These are phyloP conservation scores for Monosporozyma solicola DNA, from an alignment of 805 yeast species.

Conservation along the genomic window DNA sequence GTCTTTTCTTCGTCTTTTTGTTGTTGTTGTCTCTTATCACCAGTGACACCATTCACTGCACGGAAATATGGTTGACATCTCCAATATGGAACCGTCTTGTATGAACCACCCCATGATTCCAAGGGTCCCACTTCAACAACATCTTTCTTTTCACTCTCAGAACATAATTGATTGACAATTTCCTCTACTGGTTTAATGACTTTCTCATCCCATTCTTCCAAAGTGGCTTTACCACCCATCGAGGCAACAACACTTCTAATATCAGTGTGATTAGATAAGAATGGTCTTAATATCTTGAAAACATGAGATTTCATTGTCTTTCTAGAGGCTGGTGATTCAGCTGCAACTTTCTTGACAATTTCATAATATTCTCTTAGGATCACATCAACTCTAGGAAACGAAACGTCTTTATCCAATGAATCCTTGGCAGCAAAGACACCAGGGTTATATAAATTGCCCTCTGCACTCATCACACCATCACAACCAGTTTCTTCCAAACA, in stretches of 20 bases:
- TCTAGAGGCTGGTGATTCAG: conserved; percentile 51
- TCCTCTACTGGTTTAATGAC: conserved; percentile 61
- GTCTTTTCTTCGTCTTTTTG: conserved; percentile 2
- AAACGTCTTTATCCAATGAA: conserved; percentile 45
- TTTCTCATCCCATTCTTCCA: conserved; percentile 41
- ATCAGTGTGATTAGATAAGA: conserved; percentile 67
- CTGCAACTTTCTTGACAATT: conserved; percentile 44
- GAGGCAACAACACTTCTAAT: conserved; percentile 65
- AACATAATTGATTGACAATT: conserved; percentile 49
- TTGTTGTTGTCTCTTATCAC: conserved; percentile 31
- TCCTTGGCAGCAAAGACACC: conserved; percentile 53
- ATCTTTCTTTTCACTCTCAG: conserved; percentile 48
- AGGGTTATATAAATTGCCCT: conserved; percentile 89
- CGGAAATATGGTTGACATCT: conserved; percentile 93
- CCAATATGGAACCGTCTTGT: conserved; percentile 86
- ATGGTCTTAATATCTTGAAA: conserved; percentile 78
- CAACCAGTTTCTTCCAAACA: conserved; percentile 57
- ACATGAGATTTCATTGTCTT: conserved; percentile 87
- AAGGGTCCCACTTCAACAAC: conserved; percentile 43
- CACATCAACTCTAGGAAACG: conserved; percentile 78
- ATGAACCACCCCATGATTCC: conserved; percentile 71
- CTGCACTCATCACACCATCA: conserved; percentile 97
- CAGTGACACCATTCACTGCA: conserved; percentile 69
- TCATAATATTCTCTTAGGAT: conserved; percentile 83
- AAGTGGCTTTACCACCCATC: conserved; percentile 33